Base-by-base conservation (phyloP, 257 asterid species). In the Capsicum chinense region DNA sequence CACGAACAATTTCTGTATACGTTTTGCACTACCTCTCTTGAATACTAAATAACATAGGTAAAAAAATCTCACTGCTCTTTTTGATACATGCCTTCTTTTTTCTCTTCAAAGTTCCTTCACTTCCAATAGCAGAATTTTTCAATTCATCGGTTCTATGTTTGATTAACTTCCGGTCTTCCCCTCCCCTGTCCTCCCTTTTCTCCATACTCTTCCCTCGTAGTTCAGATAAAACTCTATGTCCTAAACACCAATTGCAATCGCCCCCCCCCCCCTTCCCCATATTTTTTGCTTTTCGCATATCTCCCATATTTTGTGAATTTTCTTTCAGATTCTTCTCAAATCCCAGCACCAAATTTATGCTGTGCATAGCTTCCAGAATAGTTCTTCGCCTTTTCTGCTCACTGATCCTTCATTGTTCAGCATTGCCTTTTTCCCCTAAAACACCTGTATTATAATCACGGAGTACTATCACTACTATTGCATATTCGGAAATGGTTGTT, bases 251-350 rank as follows among this genome's bases (percentile, higher is more conserved):
- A n/a, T 60, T n/a, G 67, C 67, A 60, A 60, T n/a, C 33, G 6
- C 67, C 33, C 1, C 33, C 33, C 33, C 33, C 33, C 66, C 26
- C 3, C 35, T 35, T 8, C n/a, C 8, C 8, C n/a, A 60, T 33
- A 33, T 60, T 60, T 56, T 60, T 60, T 17, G 35, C 35, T 60
- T 60, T 60, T 60, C 35, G 35, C 67, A 60, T 60, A 60, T 60
- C 67, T n/a, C 67, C 26, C 13, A 60, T 60, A n/a, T 60, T 59
- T 7, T 60, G 35, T 60, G 35, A 60, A 60, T 60, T 60, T n/a
- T 17, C 67, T 60, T 60, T n/a, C 67, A 60, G 67, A 60, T 17
- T 60, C 67, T 60, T 60, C 35, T n/a, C 67, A 60, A 59, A 60
- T n/a, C 12, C 2, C 67, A 60, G 67, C 35, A 60, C 67, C 67